A percentile compares a stretch with the other conserved stretches of the same genome.
These are phyloP conservation scores for Rehmannia glutinosa DNA, from an alignment of 257 asterid genomes.

Conservation along the genomic window DNA sequence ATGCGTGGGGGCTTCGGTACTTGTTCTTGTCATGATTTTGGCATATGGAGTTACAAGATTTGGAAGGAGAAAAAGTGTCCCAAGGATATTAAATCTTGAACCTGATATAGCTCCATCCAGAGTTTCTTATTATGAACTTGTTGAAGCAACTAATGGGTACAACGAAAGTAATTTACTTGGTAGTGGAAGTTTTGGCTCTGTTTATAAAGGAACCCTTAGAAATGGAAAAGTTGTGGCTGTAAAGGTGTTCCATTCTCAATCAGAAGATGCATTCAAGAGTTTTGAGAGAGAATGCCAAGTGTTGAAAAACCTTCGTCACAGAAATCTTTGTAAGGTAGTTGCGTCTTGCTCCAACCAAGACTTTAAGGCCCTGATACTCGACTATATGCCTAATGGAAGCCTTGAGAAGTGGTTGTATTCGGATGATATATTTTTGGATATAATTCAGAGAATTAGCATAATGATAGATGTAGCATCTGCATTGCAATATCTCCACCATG, in stretches of 20 bases:
- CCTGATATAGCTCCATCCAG: not conserved
- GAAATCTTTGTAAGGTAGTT: not conserved
- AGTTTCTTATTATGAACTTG: slow-evolving; percentile 8
- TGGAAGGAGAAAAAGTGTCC: not conserved
- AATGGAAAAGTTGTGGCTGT: not conserved
- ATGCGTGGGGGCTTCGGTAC: not conserved
- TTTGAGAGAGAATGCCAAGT: slow-evolving; percentile 15
- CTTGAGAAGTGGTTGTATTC: slow-evolving; percentile 5
- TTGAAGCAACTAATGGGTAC: not conserved
- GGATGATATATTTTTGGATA: not conserved
- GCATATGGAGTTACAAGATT: not conserved
- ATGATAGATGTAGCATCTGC: slow-evolving; percentile 17
- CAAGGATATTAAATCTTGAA: no score
- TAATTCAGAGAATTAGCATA: slow-evolving; percentile 9
- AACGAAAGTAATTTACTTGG: slow-evolving; percentile 1
- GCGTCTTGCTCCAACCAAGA: slow-evolving; percentile 5
- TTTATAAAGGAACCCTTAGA: slow-evolving; percentile 8
- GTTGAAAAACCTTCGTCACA: slow-evolving; percentile 10
- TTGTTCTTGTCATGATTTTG: not conserved
- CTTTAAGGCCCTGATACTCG: slow-evolving; percentile 16
- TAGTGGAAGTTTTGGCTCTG: not conserved
- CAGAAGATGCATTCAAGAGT: slow-evolving; percentile 1
- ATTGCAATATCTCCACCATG: slow-evolving; percentile 19
- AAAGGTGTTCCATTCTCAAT: slow-evolving; percentile 6
- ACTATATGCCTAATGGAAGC: slow-evolving; percentile 15